A percentile compares a stretch with the other conserved stretches of the same genome.
phyloP scores from a whole-genome alignment of 805 yeast species.

The Wickerhamomyces hampshirensis region DNA sequence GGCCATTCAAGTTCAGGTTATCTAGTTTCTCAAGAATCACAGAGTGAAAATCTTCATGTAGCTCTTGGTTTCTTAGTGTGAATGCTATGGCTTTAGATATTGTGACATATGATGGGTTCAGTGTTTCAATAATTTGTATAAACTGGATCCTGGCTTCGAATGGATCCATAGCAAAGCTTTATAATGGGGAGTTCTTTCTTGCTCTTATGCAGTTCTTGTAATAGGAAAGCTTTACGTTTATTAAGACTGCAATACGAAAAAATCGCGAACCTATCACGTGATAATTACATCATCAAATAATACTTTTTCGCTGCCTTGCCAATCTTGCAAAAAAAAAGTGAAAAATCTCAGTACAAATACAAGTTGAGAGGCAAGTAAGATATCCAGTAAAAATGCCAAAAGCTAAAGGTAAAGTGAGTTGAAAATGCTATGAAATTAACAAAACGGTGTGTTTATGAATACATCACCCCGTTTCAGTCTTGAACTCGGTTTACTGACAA shows the following conservation, averaged over 20 bases:
- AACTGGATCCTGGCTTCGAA: conserved; percentile 82
- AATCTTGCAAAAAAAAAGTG: conserved; percentile 6
- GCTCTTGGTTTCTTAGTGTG: conserved; percentile 51
- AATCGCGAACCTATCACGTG: no score
- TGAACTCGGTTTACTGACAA: conserved; percentile 24
- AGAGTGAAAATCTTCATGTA: conserved; percentile 64
- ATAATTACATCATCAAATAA: no score
- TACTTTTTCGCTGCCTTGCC: background rate
- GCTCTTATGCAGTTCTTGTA: background rate
- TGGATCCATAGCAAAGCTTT: conserved; percentile 68
- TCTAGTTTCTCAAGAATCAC: conserved; percentile 58
- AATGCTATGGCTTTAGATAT: conserved; percentile 30
- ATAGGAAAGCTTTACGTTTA: background rate
- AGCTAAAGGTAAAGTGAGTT: conserved; percentile 50
- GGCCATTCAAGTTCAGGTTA: conserved; percentile 49
- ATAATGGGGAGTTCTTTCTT: background rate
- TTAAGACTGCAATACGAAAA: no score
- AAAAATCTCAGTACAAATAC: conserved; percentile 5
- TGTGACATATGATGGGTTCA: conserved; percentile 60
- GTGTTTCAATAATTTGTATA: conserved; percentile 53
- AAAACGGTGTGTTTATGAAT: no score
- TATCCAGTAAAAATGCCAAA: conserved; percentile 58
- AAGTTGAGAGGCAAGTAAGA: background rate
- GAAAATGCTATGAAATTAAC: conserved; percentile 4
- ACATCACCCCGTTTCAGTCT: background rate